phyloP scores from a whole-genome alignment of 805 yeast species.

The Ogataea naganishii region DNA sequence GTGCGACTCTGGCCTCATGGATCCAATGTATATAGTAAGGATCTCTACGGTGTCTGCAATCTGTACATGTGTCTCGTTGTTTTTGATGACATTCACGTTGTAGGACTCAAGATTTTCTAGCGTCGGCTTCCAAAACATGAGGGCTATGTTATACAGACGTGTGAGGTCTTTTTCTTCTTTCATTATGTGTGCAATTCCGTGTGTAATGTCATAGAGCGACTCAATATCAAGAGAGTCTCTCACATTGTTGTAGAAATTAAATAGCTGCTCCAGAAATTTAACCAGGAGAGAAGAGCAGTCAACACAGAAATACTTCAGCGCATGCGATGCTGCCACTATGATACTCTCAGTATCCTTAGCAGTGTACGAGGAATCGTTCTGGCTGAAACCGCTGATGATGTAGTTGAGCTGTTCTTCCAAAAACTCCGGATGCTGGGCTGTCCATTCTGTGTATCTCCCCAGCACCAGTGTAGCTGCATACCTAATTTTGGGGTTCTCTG shows the following conservation, averaged over 20 bases:
- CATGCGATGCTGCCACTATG: slow-evolving; percentile 82
- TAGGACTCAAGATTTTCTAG: slow-evolving; percentile 33
- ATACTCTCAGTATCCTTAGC: slow-evolving; percentile 34
- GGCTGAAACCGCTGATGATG: slow-evolving; percentile 65
- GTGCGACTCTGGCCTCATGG: slow-evolving; percentile 38
- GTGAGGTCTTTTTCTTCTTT: slow-evolving; percentile 44
- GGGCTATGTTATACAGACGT: slow-evolving; percentile 42
- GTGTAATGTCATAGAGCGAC: slow-evolving; percentile 71
- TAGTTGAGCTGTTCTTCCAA: slow-evolving; percentile 78
- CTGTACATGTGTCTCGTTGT: slow-evolving; percentile 30
- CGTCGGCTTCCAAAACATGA: slow-evolving; percentile 62
- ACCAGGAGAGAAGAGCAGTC: slow-evolving; percentile 71
- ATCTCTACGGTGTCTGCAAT: slow-evolving; percentile 73
- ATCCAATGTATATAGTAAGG: slow-evolving; percentile 48
- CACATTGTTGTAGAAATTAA: slow-evolving; percentile 58
- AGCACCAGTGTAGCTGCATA: slow-evolving; percentile 89
- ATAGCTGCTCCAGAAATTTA: slow-evolving; percentile 64
- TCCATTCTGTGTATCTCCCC: slow-evolving; percentile 97
- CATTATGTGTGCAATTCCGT: slow-evolving; percentile 83
- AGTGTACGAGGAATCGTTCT: slow-evolving; percentile 12
- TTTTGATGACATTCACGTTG: slow-evolving; percentile 7
- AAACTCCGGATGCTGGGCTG: slow-evolving; percentile 73
- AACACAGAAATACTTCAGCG: slow-evolving; percentile 88
- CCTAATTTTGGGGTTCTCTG: slow-evolving; percentile 79
- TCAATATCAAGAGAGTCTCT: slow-evolving; percentile 49